phyloP scores from a whole-genome alignment of 352 stramenopile genomes.

The Globisporangium camurandrum region DNA sequence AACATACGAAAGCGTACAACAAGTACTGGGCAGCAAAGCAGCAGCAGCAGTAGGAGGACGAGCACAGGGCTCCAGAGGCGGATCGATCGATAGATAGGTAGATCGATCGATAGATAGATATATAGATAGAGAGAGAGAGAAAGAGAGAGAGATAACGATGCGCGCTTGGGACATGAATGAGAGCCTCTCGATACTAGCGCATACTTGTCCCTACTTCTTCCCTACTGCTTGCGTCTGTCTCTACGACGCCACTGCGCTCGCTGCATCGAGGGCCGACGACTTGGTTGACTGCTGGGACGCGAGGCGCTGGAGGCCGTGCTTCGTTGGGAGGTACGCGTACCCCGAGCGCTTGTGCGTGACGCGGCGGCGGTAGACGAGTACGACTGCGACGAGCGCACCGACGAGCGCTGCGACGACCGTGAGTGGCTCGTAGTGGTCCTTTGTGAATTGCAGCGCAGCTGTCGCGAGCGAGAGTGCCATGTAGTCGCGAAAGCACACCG shows the following conservation, averaged over 20 bases:
- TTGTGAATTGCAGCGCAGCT: conserved; percentile 22
- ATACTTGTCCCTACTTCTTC: conserved; percentile 11
- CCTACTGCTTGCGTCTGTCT: conserved; percentile 13
- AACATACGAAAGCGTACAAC: conserved; percentile 55
- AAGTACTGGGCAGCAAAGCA: conserved; percentile 45
- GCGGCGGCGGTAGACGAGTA: conserved; percentile 35
- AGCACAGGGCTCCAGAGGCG: neutral
- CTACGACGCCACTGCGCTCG: conserved; percentile 15
- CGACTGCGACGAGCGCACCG: conserved; percentile 23
- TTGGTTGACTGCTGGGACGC: conserved; percentile 12
- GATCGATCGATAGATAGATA: no score
- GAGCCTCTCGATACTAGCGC: neutral
- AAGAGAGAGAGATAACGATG: conserved; percentile 6
- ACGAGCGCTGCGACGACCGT: conserved; percentile 28
- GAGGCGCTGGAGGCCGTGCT: conserved; percentile 29
- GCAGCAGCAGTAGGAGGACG: no score
- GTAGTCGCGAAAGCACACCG: conserved; percentile 34
- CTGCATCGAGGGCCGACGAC: conserved; percentile 13
- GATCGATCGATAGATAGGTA: neutral
- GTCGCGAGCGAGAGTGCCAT: conserved; percentile 15
- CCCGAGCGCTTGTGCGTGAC: conserved; percentile 40
- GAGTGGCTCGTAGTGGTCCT: conserved; percentile 26
- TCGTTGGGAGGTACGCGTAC: conserved; percentile 55
- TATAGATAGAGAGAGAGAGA: no score
- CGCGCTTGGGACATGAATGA: neutral